Percentiles rank a stretch among this genome's conserved stretches.
Evolutionary conservation across 768 basidiomycete species (phyloP).

Genomic region (Fistulinella prunicolor): DNA sequence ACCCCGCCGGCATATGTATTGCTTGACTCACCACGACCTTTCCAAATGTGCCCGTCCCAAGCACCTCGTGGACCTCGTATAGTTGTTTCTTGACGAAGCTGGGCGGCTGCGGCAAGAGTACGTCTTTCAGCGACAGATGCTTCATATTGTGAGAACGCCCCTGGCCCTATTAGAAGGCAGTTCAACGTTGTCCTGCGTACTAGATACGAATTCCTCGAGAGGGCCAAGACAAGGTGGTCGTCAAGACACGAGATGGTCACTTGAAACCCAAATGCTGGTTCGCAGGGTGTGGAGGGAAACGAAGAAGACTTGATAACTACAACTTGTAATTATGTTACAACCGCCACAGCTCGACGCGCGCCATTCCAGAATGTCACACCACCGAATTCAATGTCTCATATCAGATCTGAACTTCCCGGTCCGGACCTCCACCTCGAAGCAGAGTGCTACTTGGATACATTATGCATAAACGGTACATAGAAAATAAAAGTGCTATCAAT

Average conservation of each 20-base stretch:
- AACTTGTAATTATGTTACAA: neutral
- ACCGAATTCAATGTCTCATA: too few relatives aligned
- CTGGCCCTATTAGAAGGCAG: neutral
- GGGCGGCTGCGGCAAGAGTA: slow-evolving; percentile 76
- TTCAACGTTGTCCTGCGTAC: neutral
- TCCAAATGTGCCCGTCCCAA: slow-evolving; percentile 87
- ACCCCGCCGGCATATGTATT: neutral
- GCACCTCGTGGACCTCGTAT: slow-evolving; percentile 67
- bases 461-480: too few relatives aligned
- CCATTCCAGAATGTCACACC: too few relatives aligned
- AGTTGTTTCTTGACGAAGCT: slow-evolving; percentile 85
- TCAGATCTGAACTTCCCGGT: too few relatives aligned
- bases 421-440: too few relatives aligned
- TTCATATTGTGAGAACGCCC: slow-evolving; percentile 22
- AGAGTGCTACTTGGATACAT: too few relatives aligned
- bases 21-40: slow-evolving; percentile 70
- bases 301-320: neutral
- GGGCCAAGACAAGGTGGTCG: neutral
- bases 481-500: neutral
- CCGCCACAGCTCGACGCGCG: slow-evolving; percentile 20
- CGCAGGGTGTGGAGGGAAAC: slow-evolving; percentile 1
- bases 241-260: neutral
- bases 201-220: neutral
- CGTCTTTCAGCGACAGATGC: slow-evolving; percentile 46
- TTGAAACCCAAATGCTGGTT: neutral